Percentiles rank a stretch among this genome's conserved stretches.
Conservation (phyloP, 164 flowering plant genomes). For the Macadamia integrifolia region DNA sequence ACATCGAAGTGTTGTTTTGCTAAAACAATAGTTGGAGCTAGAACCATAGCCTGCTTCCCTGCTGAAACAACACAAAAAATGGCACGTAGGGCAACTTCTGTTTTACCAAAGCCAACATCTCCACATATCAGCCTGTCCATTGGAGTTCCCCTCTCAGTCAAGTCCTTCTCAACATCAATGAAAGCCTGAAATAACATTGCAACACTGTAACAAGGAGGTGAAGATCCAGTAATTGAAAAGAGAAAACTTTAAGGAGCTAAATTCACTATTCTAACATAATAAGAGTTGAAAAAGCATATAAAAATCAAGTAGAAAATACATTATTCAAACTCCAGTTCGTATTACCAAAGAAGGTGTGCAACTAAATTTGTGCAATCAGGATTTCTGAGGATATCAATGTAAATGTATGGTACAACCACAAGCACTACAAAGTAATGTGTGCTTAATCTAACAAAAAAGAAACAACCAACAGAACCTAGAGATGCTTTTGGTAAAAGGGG, state of each 20-base stretch:
- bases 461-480: neutral
- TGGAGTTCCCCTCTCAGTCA: constrained; percentile 92
- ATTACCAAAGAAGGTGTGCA: too few relatives aligned
- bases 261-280: neutral
- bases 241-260: neutral
- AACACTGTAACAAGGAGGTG: constrained; percentile 10
- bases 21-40: constrained; percentile 95
- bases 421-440: too few relatives aligned
- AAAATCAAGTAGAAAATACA: neutral
- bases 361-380: too few relatives aligned
- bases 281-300: too few relatives aligned
- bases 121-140: constrained; percentile 98
- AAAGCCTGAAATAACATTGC: constrained; percentile 59
- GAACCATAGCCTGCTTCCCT: constrained; percentile 95
- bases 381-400: too few relatives aligned
- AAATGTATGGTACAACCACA: too few relatives aligned
- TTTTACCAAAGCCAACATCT: constrained; percentile 99
- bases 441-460: neutral
- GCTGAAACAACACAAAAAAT: constrained; percentile 82
- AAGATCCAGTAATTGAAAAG: neutral
- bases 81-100: constrained; percentile 97
- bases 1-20: constrained; percentile 96
- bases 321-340: neutral
- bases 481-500: neutral
- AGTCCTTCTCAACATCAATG: constrained; percentile 82